Evolutionary conservation across 331 rosid species (phyloP), one percentile per base, ranked within the genome.

Genomic region (Malus hybrid): DNA sequence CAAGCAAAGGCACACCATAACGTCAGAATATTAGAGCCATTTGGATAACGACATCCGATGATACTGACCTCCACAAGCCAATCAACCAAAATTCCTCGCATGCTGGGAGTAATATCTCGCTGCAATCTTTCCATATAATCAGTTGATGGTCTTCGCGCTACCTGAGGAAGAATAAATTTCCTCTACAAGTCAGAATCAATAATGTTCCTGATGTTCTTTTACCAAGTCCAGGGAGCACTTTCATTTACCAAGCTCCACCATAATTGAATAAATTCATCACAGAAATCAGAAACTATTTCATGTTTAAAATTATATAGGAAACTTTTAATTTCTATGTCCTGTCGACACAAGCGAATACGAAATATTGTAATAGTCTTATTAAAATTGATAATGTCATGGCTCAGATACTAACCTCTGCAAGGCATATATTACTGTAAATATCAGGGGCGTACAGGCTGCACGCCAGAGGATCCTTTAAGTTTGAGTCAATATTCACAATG

Each of bases 1-100:
- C 6, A 73, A 27, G 39, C 78, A 54, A 54, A 7, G 54, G 69
- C 5, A 46, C 27, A 61, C 75, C 63, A 78, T 62, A 50, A 2
- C 3, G 2, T 50, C 13, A 32, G 29, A 34, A 6, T 61, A 60
- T 15, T 18, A 5, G 19, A 67, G 59, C 12, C 8, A 14, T n/a
- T 36, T 6, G 8, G 2, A 42, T 73, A 59, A 34, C 27, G 29
- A 33, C 60, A 75, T 57, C 22, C 27, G 70, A 44, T 6, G 67
- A 69, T 57, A 83, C 88, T 75, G 61, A 91, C 98, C 98, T 93
- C 98, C 79, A 93, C 96, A 78, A 93, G 96, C 98, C 98, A 93
- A 80, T 93, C 97, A 64, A 93, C 77, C 71, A 93, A 81, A 83
- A 93, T 84, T 71, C 88, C 93, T 52, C 98, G 80, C 98, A 93